These are phyloP conservation scores for Aspergillus clavatus DNA, from an alignment of 2,329 filamentous ascomycete genomes.

Conservation along the genomic window DNA sequence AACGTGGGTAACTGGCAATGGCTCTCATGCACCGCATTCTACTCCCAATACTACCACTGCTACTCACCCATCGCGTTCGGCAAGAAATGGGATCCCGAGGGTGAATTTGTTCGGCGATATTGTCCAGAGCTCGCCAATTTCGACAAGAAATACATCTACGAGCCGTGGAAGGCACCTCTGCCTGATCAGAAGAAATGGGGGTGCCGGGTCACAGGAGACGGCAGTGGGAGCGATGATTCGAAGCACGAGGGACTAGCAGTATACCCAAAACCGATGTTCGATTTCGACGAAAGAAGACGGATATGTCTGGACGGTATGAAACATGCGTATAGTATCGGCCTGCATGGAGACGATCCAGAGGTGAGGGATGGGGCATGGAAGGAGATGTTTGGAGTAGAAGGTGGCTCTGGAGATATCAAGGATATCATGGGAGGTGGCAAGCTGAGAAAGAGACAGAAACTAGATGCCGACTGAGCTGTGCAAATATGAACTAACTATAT, in stretches of 20 bases:
- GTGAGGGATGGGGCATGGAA: constrained; percentile 56
- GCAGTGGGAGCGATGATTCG: constrained; percentile 31
- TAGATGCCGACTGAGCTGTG: no score
- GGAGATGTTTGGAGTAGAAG: constrained; percentile 37
- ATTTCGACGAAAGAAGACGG: constrained; percentile 60
- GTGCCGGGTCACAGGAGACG: constrained; percentile 56
- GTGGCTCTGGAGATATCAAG: neutral
- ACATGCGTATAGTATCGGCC: constrained; percentile 58
- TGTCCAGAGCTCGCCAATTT: constrained; percentile 62
- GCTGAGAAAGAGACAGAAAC: neutral
- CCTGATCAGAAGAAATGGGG: constrained; percentile 65
- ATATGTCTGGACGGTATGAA: constrained; percentile 66
- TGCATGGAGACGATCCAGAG: constrained; percentile 59
- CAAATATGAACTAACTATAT: no score
- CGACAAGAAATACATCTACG: constrained; percentile 68
- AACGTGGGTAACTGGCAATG: constrained; percentile 36
- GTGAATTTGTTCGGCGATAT: constrained; percentile 56
- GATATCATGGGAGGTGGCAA: constrained; percentile 5
- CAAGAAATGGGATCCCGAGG: constrained; percentile 70
- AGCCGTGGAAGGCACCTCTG: constrained; percentile 70
- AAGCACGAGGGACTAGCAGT: constrained; percentile 42
- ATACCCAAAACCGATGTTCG: constrained; percentile 75
- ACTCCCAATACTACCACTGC: constrained; percentile 21
- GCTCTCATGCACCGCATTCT: constrained; percentile 72
- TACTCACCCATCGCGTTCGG: constrained; percentile 63